phyloP scores from a whole-genome alignment of 129 eudicot genomes.

The Heracleum sosnowskyi region DNA sequence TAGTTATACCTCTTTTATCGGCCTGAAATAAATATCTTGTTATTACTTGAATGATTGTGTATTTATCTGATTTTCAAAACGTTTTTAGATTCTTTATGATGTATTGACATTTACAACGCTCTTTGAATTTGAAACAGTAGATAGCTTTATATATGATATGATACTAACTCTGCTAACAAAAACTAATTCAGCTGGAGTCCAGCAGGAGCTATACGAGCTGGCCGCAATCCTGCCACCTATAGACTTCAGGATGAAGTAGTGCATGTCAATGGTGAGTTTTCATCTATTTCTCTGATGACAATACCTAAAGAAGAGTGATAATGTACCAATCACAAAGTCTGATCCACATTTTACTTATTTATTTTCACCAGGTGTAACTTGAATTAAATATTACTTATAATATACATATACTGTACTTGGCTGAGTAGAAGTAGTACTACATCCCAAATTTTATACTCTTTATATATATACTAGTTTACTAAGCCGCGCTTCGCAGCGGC shows the following conservation, averaged over 20 bases:
- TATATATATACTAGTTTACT: no score
- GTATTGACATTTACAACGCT: neutral
- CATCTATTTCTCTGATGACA: neutral
- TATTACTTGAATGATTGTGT: neutral
- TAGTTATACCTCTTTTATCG: no score
- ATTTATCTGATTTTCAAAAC: neutral
- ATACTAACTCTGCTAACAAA: constrained; percentile 8
- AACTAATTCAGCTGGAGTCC: constrained; percentile 80
- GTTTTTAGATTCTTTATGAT: neutral
- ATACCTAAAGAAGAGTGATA: neutral
- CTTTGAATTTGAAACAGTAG: neutral
- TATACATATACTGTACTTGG: neutral
- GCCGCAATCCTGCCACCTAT: constrained; percentile 88
- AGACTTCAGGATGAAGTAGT: constrained; percentile 58
- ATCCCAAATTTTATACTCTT: no score
- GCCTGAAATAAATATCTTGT: no score
- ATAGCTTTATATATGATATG: neutral
- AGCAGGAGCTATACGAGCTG: constrained; percentile 89
- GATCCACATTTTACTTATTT: neutral
- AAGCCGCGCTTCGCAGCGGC: no score
- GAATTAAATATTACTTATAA: neutral
- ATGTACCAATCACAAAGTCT: neutral
- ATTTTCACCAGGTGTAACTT: neutral
- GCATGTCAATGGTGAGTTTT: constrained; percentile 64
- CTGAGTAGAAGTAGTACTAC: no score